Base-by-base conservation (phyloP, 148 eudicot species). In the Agrostemma githago region DNA sequence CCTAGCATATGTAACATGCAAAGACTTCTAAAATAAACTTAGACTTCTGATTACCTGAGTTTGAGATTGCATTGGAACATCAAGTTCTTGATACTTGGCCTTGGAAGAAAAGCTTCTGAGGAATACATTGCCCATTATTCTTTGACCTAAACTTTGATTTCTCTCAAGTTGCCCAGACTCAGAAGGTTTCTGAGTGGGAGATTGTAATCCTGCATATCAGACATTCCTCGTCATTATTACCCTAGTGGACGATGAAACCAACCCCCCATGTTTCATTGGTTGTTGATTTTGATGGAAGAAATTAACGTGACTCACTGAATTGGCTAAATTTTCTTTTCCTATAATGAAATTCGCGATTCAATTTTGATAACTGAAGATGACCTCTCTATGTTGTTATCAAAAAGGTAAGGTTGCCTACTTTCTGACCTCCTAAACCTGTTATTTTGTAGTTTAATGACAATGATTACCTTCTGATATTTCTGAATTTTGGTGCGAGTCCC, bases 81-180 rank as follows among this genome's bases (percentile, higher is more conserved):
- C 99, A 54, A 86, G 76, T 58, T 86, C 84, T 15, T 68, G 88
- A 68, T 72, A 82, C 84, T 84, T 95, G 15, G 97, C 63, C 77
- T 89, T 95, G 61, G 99, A 86, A 62, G 97, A 88, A 78, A 94
- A 92, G 87, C 94, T 87, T 89, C 99, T 86, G 61, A 79, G 64
- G 79, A 95, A 90, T 54, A 93, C 82, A 79, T 94, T 94, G 80
- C 90, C 98, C 93, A 95, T 92, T 63, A 95, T 89, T 74, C 88
- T 90, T 81, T 95, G 99, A 74, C 99, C 88, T 72, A 95, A 71
- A 78, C 97, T 92, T 82, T 92, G 97, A 84, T 74, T 92, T 53
- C 84, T 85, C 65, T 89, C 92, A 40, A 90, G 81, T 15, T 80
- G 84, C 80, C 72, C 89, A 73, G 82, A 82, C 70, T 83, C 87